phyloP scores from a whole-genome alignment of 116 monocot species.

The Trichopus zeylanicus region DNA sequence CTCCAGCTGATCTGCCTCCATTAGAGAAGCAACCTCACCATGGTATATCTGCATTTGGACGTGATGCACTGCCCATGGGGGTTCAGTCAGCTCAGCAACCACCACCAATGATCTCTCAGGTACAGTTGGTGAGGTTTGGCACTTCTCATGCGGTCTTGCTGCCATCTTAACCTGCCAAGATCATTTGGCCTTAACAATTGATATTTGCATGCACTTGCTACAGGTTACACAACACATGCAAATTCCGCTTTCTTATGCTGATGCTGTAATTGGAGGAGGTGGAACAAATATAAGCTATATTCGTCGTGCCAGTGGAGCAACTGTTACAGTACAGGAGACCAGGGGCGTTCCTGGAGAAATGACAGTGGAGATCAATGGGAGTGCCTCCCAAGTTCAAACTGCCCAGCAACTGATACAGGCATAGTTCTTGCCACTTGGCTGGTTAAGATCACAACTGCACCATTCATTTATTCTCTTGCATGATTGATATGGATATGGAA shows the following conservation, averaged over 20 bases:
- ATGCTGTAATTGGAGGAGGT: constrained; percentile 90
- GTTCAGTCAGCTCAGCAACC: constrained; percentile 24
- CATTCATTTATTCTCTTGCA: too few species aligned
- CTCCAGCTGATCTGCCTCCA: constrained; percentile 45
- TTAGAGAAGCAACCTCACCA: constrained; percentile 66
- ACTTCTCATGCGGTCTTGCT: neutral
- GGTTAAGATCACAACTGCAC: too few species aligned
- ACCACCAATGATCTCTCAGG: constrained; percentile 48
- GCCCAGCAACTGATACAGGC: constrained; percentile 89
- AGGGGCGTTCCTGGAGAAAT: constrained; percentile 80
- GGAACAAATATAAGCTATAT: constrained; percentile 97
- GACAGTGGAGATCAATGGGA: constrained; percentile 90
- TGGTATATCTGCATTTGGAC: constrained; percentile 73
- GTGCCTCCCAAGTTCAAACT: constrained; percentile 71
- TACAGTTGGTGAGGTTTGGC: constrained; percentile 7
- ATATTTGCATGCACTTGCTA: neutral
- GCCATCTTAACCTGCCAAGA: neutral
- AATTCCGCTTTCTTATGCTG: constrained; percentile 86
- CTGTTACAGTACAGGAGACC: constrained; percentile 83
- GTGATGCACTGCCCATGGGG: constrained; percentile 45
- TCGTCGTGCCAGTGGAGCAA: constrained; percentile 90
- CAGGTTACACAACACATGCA: constrained; percentile 94
- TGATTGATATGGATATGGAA: too few species aligned
- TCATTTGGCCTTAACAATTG: neutral
- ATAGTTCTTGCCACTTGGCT: neutral